A percentile compares a stretch with the other conserved stretches of the same genome.
phyloP scores from a whole-genome alignment of 768 basidiomycete species.

The Lactarius psammicola region DNA sequence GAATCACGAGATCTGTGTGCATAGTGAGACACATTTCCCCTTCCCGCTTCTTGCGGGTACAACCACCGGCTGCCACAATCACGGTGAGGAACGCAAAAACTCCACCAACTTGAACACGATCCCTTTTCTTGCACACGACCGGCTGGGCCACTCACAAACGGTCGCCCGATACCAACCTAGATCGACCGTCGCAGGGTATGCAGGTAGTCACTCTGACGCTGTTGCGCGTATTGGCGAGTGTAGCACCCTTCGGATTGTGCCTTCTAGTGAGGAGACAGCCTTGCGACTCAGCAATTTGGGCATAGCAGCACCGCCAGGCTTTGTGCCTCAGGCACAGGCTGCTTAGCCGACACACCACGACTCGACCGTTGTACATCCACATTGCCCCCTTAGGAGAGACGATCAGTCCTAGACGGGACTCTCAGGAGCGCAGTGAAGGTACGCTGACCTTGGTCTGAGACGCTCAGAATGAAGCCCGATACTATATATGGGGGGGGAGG shows the following conservation, averaged over 20 bases:
- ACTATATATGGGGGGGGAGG: neutral
- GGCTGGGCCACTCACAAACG: slow-evolving; percentile 10
- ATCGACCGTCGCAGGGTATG: slow-evolving; percentile 3
- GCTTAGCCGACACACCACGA: neutral
- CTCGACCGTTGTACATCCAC: neutral
- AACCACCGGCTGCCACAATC: too few relatives aligned
- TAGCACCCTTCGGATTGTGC: neutral
- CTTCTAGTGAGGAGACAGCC: neutral
- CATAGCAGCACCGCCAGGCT: neutral
- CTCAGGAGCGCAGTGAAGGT: neutral
- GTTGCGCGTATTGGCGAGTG: neutral
- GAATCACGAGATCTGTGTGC: neutral
- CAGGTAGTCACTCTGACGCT: neutral
- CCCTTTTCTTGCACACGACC: slow-evolving; percentile 21
- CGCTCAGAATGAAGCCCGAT: neutral
- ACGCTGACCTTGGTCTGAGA: neutral
- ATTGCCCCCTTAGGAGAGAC: neutral
- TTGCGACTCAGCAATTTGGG: neutral
- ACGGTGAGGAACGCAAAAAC: slow-evolving; percentile 5
- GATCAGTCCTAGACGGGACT: neutral
- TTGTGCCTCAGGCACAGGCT: neutral
- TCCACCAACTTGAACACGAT: slow-evolving; percentile 8
- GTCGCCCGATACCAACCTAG: neutral
- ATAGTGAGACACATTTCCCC: slow-evolving; percentile 4
- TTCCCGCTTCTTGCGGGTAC: too few relatives aligned